phyloP scores from a whole-genome alignment of 2,329 filamentous ascomycete genomes.

The Ilyonectria mors-panacis region DNA sequence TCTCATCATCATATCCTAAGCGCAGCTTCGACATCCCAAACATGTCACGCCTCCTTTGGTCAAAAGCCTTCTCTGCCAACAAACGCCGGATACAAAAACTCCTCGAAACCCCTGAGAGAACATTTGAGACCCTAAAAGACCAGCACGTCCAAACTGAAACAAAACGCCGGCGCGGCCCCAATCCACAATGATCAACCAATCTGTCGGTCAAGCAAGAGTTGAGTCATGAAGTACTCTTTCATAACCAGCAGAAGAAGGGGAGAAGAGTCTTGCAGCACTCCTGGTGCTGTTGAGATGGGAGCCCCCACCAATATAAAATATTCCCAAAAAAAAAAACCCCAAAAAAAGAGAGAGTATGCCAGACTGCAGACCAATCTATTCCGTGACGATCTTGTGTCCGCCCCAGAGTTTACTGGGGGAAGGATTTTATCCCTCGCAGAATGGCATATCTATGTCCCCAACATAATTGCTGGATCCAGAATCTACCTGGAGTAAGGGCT shows the following conservation, averaged over 20 bases:
- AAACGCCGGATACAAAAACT: slow-evolving; percentile 11
- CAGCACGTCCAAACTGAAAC: background rate
- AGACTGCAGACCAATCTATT: background rate
- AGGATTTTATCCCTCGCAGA: background rate
- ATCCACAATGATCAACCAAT: slow-evolving; percentile 1
- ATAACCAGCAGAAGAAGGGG: background rate
- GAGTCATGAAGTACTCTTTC: background rate
- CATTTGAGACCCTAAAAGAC: background rate
- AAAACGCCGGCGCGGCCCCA: slow-evolving; percentile 5
- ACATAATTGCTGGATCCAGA: background rate
- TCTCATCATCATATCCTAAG: slow-evolving; percentile 26
- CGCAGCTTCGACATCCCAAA: slow-evolving; percentile 16
- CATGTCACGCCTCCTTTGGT: slow-evolving; percentile 3
- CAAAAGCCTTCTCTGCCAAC: background rate
- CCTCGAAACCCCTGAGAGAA: background rate
- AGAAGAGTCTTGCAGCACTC: background rate
- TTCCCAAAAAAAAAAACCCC: background rate
- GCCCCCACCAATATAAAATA: background rate
- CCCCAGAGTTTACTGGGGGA: too few relatives aligned
- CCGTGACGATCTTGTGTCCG: background rate
- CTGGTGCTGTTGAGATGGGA: background rate
- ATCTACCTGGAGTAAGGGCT: slow-evolving; percentile 84
- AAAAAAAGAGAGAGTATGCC: background rate
- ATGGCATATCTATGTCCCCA: background rate
- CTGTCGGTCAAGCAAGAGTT: background rate